These are phyloP conservation scores for Biscogniauxia sp. DNA, from an alignment of 2,329 filamentous ascomycete genomes.

Conservation along the genomic window DNA sequence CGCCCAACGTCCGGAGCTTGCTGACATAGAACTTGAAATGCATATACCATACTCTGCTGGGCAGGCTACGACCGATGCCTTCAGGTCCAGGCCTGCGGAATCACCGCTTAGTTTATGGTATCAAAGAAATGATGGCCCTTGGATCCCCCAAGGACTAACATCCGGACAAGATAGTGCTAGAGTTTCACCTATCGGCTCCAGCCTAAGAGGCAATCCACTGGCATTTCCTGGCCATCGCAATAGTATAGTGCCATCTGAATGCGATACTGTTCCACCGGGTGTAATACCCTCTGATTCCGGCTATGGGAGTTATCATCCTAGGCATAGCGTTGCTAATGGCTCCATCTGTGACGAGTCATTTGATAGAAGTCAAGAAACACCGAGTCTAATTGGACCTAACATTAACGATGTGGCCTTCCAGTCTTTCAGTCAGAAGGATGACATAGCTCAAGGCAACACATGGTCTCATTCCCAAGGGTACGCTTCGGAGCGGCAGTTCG, in stretches of 20 bases:
- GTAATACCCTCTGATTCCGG: conserved; percentile 44
- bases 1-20: conserved; percentile 15
- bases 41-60: conserved; percentile 6
- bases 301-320: conserved; percentile 42
- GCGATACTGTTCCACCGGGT: conserved; percentile 35
- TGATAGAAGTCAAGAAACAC: conserved; percentile 39
- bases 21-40: conserved; percentile 15
- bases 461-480: conserved; percentile 16
- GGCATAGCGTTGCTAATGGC: conserved; percentile 42
- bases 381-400: conserved; percentile 34
- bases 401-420: conserved; percentile 30
- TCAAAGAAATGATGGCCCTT: conserved; percentile 40
- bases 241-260: conserved; percentile 37
- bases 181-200: conserved; percentile 26
- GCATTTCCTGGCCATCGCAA: conserved; percentile 34
- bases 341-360: conserved; percentile 42
- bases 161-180: conserved; percentile 32
- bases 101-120: conserved; percentile 37
- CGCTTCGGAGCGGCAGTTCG: conserved; percentile 10
- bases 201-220: conserved; percentile 22
- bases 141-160: conserved; percentile 38
- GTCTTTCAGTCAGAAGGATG: conserved; percentile 11
- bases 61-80: not conserved
- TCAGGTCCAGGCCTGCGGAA: conserved; percentile 8
- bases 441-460: conserved; percentile 6